Evolutionary conservation across 768 basidiomycete genomes (phyloP), one percentile per base, ranked within the genome.

Genomic region (Roridomyces roridus): DNA sequence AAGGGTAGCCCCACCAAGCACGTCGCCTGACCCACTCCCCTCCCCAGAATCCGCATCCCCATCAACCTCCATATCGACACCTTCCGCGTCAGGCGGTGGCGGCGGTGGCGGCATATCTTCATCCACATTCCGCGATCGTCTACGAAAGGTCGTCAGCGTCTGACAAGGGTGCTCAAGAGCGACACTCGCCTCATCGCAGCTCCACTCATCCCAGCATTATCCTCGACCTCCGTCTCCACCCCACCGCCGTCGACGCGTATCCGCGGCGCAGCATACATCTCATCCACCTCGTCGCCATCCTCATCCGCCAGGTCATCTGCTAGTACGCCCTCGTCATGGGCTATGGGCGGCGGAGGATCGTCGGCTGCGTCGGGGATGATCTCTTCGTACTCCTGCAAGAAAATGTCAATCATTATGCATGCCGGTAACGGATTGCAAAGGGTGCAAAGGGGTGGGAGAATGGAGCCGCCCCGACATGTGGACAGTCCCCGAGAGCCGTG

Each of bases 221-320:
- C 60, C 55, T 61, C 60, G 37, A 61, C 60, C 55, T 61, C 60
- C 21, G 60, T 61, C 55, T 61, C 60, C 21, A 55, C 52, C 10
- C 40, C 58, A 2, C 51, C 58, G 34, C 37, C 46, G 15, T 17
- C 59, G 5, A 18, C 46, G 4, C 26, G 21, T 21, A 26, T 10
- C 0, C 39, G 29, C 2, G 36, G 15, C 26, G 25, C 35, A 4
- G 35, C 45, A 17, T 46, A 55, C 20, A 61, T 28, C 42, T 61
- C 49, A 25, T 61, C 60, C 1, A 46, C 60, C 45, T 56, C 60
- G 46, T 61, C 60, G 14, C 55, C 60, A 24, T 61, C 60, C 41
- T 61, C 60, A 17, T 11, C 58, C 25, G 47, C 58, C 18, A 61
- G 51, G 46, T 61, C 60, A 42, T 56, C 59, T 11, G 59, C 59